Evolutionary conservation across 2,329 filamentous ascomycete species (phyloP), one percentile per base, ranked within the genome.

Genomic region (Ploettnerulaceae sp.): DNA sequence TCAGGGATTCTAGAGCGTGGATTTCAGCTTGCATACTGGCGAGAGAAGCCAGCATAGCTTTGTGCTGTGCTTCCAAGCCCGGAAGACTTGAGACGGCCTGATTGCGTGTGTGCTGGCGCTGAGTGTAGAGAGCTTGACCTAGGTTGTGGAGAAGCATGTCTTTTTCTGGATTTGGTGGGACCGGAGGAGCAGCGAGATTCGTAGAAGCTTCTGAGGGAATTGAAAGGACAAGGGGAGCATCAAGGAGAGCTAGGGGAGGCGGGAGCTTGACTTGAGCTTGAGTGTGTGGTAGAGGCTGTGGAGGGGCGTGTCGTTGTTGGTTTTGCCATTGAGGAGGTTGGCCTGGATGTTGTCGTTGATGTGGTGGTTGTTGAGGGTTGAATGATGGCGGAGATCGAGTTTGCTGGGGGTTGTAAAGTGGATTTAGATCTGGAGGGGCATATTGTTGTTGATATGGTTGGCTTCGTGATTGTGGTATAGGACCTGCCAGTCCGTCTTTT

Each of bases 91-190:
- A 75, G 14, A 80, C 75, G 56, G 90, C 90, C 60, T 93, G 86
- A 20, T 76, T 68, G 36, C 85, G 76, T 43, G 81, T 83, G 37
- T 77, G 76, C 51, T 82, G 79, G 12, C 90, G 81, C 52, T 86
- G 82, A 29, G 77, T 70, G 45, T 81, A 73, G 3, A 97, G 71
- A 0, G 82, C 79, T 46, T 76, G 72, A 26, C 84, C 89, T 22
- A 97, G 76, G 34, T 89, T 85, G 43, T 77, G 76, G 3, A 95
- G 75, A 12, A 97, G 77, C 15, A 86, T 84, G 65, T 97, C 89
- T 64, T 95, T 96, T 67, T 97, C 89, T 0, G 93, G 93, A 60
- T 98, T 98, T 0, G 89, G 90, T 0, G 93, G 91, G 24, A 96
- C 89, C 0, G 91, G 90, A 0, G 93, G 91, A 1, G 89, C 80